These are phyloP conservation scores for Polytrichum formosum DNA, from an alignment of 225 moss, liverwort and hornwort species.

Conservation along the genomic window DNA sequence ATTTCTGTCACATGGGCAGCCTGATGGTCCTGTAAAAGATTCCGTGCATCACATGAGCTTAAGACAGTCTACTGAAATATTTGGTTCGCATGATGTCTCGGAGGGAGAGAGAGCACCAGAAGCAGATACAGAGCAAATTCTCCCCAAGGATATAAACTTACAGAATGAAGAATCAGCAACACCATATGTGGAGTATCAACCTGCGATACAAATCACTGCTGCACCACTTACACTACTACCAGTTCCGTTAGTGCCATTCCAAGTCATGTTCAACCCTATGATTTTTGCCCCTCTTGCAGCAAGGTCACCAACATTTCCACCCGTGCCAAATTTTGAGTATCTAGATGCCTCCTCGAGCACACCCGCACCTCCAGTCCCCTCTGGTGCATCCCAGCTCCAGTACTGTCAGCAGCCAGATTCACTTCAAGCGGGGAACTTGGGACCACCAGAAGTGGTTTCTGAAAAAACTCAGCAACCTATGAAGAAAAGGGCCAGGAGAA, in stretches of 20 bases:
- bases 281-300: constrained; percentile 4
- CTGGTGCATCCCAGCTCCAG: not conserved
- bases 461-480: no score
- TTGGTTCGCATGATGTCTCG: not conserved
- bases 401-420: not conserved
- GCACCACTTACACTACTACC: not conserved
- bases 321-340: not conserved
- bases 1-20: not conserved
- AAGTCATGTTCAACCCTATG: constrained; percentile 6
- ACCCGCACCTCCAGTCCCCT: not conserved
- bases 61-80: not conserved
- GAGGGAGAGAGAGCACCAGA: not conserved
- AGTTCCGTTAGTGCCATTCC: constrained; percentile 3
- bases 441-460: not conserved
- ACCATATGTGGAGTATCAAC: not conserved
- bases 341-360: not conserved
- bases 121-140: not conserved
- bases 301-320: not conserved
- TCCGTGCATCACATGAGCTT: not conserved
- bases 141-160: not conserved
- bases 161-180: not conserved
- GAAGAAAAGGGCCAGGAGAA: not conserved
- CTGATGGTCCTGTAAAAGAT: not conserved
- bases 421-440: not conserved
- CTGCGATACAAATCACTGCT: not conserved